A percentile compares a stretch with the other conserved stretches of the same genome.
Conservation (phyloP, 805 yeast genomes). For the Lipomyces kockii region DNA sequence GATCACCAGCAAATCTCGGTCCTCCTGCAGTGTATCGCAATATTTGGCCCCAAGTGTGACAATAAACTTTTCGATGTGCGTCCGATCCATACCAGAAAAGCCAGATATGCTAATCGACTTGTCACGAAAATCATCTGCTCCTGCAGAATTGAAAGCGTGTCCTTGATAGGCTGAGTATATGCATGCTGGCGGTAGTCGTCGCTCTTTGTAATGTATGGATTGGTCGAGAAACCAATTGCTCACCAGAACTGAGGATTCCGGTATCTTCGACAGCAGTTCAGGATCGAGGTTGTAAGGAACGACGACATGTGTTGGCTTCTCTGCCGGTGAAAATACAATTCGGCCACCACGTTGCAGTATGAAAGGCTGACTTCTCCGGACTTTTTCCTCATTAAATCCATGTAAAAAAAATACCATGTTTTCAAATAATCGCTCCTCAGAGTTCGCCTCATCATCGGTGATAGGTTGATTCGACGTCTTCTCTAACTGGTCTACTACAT, state of each 20-base stretch:
- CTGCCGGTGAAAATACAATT: constrained; percentile 7
- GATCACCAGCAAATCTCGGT: constrained; percentile 59
- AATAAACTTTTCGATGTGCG: constrained; percentile 71
- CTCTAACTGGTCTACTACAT: not conserved
- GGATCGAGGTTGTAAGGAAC: constrained; percentile 25
- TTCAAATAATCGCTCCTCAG: constrained; percentile 14
- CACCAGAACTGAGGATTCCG: constrained; percentile 47
- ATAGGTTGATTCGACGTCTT: not conserved
- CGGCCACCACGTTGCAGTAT: constrained; percentile 29
- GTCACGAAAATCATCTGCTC: constrained; percentile 41
- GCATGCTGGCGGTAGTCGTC: constrained; percentile 35
- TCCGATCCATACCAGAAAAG: constrained; percentile 73
- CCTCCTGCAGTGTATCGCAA: constrained; percentile 54
- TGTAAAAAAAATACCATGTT: constrained; percentile 15
- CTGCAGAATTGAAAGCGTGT: constrained; percentile 50
- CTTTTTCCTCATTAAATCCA: constrained; percentile 20
- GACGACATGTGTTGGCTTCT: constrained; percentile 31
- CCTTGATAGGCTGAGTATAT: constrained; percentile 46
- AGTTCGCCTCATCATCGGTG: not conserved
- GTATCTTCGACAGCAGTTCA: constrained; percentile 15
- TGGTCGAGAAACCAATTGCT: constrained; percentile 87
- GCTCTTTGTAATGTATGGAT: constrained; percentile 59
- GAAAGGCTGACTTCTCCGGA: constrained; percentile 16
- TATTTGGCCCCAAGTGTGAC: constrained; percentile 57
- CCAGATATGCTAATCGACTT: constrained; percentile 65